A percentile compares a stretch with the other conserved stretches of the same genome.
phyloP scores from a whole-genome alignment of 495 filamentous ascomycete species.

The Hyaloscypha hepaticicola region DNA sequence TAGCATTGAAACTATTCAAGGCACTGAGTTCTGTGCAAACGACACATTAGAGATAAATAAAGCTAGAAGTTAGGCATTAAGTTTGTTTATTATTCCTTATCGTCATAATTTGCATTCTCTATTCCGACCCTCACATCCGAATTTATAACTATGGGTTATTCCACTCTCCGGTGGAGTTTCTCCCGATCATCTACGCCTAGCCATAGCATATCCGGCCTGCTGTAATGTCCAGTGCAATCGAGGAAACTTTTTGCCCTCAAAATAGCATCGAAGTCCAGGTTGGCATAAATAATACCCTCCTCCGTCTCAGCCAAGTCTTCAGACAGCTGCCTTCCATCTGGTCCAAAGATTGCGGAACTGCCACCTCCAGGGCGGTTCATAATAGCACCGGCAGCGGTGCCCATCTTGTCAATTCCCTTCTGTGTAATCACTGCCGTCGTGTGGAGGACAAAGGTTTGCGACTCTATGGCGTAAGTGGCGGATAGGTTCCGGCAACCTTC shows the following conservation, averaged over 20 bases:
- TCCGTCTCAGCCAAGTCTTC: conserved; percentile 34
- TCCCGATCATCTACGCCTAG: conserved; percentile 43
- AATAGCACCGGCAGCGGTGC: conserved; percentile 32
- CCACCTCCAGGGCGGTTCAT: conserved; percentile 48
- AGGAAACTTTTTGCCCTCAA: conserved; percentile 39
- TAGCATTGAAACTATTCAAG: too few relatives aligned
- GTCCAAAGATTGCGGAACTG: conserved; percentile 48
- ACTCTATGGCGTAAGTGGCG: conserved; percentile 50
- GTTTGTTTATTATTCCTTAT: too few relatives aligned
- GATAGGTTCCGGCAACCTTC: conserved; percentile 37
- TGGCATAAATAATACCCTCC: conserved; percentile 50
- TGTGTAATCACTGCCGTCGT: conserved; percentile 8
- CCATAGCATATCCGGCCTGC: conserved; percentile 55
- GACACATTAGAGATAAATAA: too few relatives aligned
- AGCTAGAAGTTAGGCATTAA: too few relatives aligned
- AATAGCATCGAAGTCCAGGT: conserved; percentile 44
- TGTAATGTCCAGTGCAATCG: conserved; percentile 51
- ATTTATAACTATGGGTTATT: too few relatives aligned
- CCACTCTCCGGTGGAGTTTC: conserved; percentile 30
- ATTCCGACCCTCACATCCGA: too few relatives aligned
- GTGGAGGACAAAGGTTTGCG: conserved; percentile 47
- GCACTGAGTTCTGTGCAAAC: too few relatives aligned
- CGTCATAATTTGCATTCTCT: too few relatives aligned
- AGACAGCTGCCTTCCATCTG: conserved; percentile 51
- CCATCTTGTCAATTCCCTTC: conserved; percentile 43